Evolutionary conservation across 2,329 filamentous ascomycete genomes (phyloP).

Genomic region (Colletotrichum lupini): DNA sequence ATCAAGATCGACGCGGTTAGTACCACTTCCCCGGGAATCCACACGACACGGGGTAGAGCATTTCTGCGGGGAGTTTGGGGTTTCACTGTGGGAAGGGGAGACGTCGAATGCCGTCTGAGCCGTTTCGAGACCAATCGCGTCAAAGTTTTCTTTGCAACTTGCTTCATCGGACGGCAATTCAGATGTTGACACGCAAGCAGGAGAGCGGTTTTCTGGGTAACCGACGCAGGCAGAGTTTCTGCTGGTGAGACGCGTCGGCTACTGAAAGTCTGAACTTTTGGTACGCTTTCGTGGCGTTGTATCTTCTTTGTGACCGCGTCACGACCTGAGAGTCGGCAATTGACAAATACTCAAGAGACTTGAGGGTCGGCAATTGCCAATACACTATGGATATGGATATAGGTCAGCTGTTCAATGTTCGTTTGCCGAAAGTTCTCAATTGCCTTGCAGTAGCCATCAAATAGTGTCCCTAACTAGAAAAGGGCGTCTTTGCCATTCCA

Average conservation of each 20-base stretch:
- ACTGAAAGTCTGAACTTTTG: neutral
- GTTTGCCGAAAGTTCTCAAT: neutral
- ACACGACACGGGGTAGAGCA: constrained; percentile 8
- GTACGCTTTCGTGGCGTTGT: too few relatives aligned
- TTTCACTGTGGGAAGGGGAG: neutral
- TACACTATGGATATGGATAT: neutral
- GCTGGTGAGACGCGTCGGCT: neutral
- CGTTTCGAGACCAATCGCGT: constrained; percentile 11
- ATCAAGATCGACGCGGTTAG: constrained; percentile 13
- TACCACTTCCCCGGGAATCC: constrained; percentile 21
- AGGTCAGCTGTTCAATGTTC: neutral
- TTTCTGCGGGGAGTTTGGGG: constrained; percentile 11
- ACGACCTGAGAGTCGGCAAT: neutral
- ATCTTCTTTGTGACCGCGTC: too few relatives aligned
- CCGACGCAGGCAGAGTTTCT: neutral
- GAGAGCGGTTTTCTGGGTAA: neutral
- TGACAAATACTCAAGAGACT: neutral
- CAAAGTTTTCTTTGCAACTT: neutral
- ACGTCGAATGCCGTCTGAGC: neutral
- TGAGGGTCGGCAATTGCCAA: neutral
- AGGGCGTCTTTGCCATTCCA: neutral
- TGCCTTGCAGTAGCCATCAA: neutral
- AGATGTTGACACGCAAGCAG: neutral
- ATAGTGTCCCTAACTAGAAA: neutral
- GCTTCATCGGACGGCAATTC: constrained; percentile 13